Evolutionary conservation across 805 yeast species (phyloP), one percentile per base, ranked within the genome.

Genomic region (Starmerella cellae): DNA sequence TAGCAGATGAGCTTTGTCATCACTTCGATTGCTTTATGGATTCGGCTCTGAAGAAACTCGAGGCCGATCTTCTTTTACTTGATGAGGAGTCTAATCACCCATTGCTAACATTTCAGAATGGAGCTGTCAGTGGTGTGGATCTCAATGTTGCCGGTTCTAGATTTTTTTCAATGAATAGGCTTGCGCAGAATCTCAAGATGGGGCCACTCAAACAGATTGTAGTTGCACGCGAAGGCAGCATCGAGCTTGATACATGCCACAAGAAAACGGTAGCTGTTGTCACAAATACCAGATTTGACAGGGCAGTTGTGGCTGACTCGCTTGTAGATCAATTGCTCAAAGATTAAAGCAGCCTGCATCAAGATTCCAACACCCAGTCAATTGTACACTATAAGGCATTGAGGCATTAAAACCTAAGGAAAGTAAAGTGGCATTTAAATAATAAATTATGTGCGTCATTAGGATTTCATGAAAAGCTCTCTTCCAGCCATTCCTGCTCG

Each of bases 181-280:
- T 50, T 6, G 43, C 51, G 10, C 16, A 17, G 23, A 41, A 26
- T 23, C 51, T 51, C 19, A 50, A 48, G 24, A 37, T 51, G 41
- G 55, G 55, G 23, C 43, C 47, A n/a, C 35, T 48, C n/a, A 38
- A 33, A 28, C 46, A 46, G 28, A 23, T 46, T 22, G 42, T 51
- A 22, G 37, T 32, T 6, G 45, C 37, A 3, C 19, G 33, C n/a
- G 26, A 39, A 6, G 42, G 35, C 32, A 33, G 41, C 17, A 48
- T 33, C 19, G 42, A 27, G 29, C 31, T 47, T 13, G 5, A 35
- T 23, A 37, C 42, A 14, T 27, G 41, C 11, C 35, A 21, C 14
- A 38, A 20, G 11, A 18, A 32, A 8, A 22, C 35, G 2, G 34
- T 45, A 14, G 28, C 39, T 30, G 36, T 42, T 11, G 44, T 41